Conservation (phyloP, 2,329 filamentous ascomycete genomes). For the Alternaria viburni region DNA sequence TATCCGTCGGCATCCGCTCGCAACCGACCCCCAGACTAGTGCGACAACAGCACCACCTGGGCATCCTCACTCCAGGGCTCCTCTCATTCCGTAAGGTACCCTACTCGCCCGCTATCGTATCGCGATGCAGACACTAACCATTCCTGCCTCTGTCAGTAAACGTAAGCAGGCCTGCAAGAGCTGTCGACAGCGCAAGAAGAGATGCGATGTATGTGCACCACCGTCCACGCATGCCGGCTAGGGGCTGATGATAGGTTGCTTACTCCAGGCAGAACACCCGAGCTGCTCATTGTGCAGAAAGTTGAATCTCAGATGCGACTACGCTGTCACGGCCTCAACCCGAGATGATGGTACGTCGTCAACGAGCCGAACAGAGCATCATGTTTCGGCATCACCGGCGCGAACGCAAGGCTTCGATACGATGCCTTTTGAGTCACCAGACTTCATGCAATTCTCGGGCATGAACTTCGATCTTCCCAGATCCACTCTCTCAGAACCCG, state of each 20-base stretch:
- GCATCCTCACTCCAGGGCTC: neutral
- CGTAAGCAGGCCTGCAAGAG: constrained; percentile 42
- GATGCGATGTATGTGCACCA: constrained; percentile 34
- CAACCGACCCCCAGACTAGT: neutral
- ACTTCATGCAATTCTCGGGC: constrained; percentile 15
- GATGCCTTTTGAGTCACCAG: neutral
- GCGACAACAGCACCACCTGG: neutral
- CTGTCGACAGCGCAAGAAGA: constrained; percentile 44
- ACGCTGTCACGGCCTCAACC: constrained; percentile 6
- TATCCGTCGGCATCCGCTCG: neutral
- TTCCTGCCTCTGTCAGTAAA: constrained; percentile 36
- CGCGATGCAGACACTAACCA: constrained; percentile 23
- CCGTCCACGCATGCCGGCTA: neutral
- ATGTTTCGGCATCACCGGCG: neutral
- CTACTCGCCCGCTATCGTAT: neutral
- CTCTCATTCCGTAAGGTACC: neutral
- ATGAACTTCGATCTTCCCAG: constrained; percentile 15
- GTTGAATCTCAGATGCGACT: constrained; percentile 34
- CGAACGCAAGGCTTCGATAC: neutral
- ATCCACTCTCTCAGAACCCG: neutral
- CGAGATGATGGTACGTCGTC: neutral
- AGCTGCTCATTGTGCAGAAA: constrained; percentile 32
- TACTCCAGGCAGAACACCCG: constrained; percentile 29
- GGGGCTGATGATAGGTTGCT: constrained; percentile 12
- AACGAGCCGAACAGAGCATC: neutral